Evolutionary conservation across 164 flowering plant genomes (phyloP).

Genomic region (Buxus sempervirens): DNA sequence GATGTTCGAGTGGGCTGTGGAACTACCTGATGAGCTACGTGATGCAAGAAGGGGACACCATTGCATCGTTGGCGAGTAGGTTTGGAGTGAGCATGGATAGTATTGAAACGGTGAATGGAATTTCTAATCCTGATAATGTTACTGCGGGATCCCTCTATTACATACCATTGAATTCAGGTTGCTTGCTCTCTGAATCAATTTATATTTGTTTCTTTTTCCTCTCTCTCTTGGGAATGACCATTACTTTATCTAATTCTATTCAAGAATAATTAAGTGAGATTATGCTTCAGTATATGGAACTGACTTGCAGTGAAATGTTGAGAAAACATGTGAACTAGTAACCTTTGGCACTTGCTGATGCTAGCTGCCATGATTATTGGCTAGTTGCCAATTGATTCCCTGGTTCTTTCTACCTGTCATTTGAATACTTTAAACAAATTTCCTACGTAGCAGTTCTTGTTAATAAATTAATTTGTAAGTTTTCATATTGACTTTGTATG

Average conservation of each 20-base stretch:
- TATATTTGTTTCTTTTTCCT: not conserved
- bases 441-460: no score
- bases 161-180: slow-evolving; percentile 85
- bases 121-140: slow-evolving; percentile 62
- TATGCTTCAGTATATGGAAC: no score
- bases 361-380: no score
- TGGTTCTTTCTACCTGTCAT: no score
- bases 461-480: no score
- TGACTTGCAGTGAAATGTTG: not conserved
- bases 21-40: slow-evolving; percentile 92
- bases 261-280: no score
- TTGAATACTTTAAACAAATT: no score
- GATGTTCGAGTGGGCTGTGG: slow-evolving; percentile 93
- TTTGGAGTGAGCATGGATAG: slow-evolving; percentile 96
- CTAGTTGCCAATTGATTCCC: no score
- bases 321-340: not conserved
- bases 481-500: no score
- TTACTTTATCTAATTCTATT: no score
- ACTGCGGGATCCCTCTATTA: slow-evolving; percentile 67
- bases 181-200: slow-evolving; percentile 9
- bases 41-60: slow-evolving; percentile 66
- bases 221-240: not conserved
- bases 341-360: no score
- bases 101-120: slow-evolving; percentile 75
- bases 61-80: slow-evolving; percentile 72